Evolutionary conservation across 2,329 filamentous ascomycete genomes (phyloP).

Genomic region (Fusarium metavorans): DNA sequence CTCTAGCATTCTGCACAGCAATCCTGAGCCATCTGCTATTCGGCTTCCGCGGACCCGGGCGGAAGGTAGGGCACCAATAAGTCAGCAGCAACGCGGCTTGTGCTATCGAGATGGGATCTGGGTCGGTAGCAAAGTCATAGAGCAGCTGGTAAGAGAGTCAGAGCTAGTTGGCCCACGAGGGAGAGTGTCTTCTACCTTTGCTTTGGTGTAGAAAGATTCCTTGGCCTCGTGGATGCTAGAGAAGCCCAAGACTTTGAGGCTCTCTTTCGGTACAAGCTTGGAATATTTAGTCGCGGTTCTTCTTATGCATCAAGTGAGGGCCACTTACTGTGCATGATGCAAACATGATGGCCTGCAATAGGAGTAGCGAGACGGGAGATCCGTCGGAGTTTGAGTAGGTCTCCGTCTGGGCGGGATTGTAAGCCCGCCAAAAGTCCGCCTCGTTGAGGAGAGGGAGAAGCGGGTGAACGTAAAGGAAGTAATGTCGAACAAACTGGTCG

Average conservation of each 20-base stretch:
- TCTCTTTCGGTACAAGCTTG: conserved; percentile 30
- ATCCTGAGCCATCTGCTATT: conserved; percentile 36
- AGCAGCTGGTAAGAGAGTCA: conserved; percentile 16
- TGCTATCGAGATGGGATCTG: conserved; percentile 33
- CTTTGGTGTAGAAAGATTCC: conserved; percentile 36
- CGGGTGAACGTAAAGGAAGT: conserved; percentile 37
- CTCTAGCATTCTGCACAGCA: conserved; percentile 26
- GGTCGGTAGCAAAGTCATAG: conserved; percentile 34
- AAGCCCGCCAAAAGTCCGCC: conserved; percentile 31
- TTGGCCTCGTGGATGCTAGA: conserved; percentile 29
- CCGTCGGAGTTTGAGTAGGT: neutral
- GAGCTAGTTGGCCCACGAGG: too few relatives aligned
- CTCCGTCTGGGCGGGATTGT: conserved; percentile 11
- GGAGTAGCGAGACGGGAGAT: conserved; percentile 25
- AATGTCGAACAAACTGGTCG: conserved; percentile 34
- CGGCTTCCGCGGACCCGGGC: conserved; percentile 18
- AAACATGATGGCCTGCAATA: conserved; percentile 37
- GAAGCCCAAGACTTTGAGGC: conserved; percentile 29
- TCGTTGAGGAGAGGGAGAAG: conserved; percentile 33
- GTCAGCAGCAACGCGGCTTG: conserved; percentile 31
- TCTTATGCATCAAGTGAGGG: neutral
- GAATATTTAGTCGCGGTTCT: neutral
- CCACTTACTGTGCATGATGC: conserved; percentile 34
- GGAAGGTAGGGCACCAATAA: conserved; percentile 37
- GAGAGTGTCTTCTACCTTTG: conserved; percentile 18